These are phyloP conservation scores for Curvularia sp. DNA, from an alignment of 2,329 filamentous ascomycete genomes.

Conservation along the genomic window DNA sequence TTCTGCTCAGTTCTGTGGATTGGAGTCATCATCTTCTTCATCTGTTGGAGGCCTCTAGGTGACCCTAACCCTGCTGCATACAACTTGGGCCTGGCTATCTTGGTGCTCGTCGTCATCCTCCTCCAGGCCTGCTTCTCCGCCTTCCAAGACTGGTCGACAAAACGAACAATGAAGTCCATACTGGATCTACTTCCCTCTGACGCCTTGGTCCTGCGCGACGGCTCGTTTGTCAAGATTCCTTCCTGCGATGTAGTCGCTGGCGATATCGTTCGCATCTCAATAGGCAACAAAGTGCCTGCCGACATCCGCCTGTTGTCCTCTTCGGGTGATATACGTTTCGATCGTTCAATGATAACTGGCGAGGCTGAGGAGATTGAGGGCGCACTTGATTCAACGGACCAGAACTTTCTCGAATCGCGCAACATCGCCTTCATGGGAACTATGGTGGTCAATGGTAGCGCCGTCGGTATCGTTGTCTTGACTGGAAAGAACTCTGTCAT, in stretches of 20 bases:
- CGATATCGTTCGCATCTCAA: conserved; percentile 1
- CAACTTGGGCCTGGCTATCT: not conserved
- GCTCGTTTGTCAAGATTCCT: conserved; percentile 1
- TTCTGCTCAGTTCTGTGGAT: conserved; percentile 5
- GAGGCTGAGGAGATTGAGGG: conserved; percentile 1
- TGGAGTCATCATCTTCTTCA: conserved; percentile 7
- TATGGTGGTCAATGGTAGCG: conserved; percentile 4
- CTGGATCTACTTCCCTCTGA: conserved; percentile 1
- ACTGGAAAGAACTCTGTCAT: conserved; percentile 2
- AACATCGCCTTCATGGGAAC: conserved; percentile 3
- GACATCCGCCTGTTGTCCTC: conserved; percentile 1
- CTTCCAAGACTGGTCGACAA: conserved; percentile 3
- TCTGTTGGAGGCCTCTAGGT: conserved; percentile 3
- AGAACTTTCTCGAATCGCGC: conserved; percentile 3
- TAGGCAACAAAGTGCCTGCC: conserved; percentile 3
- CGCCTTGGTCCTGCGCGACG: not conserved
- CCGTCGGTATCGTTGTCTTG: conserved; percentile 4
- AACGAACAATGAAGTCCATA: conserved; percentile 1
- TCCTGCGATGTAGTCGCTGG: not conserved
- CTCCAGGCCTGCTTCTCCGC: conserved; percentile 1
- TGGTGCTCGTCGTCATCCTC: conserved; percentile 3
- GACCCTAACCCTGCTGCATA: conserved; percentile 1
- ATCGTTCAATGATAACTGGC: conserved; percentile 4
- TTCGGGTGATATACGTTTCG: conserved; percentile 4
- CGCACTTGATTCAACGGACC: not conserved